These are phyloP conservation scores for Sarocladiaceae sp. DNA, from an alignment of 2,329 filamentous ascomycete species.

Conservation along the genomic window DNA sequence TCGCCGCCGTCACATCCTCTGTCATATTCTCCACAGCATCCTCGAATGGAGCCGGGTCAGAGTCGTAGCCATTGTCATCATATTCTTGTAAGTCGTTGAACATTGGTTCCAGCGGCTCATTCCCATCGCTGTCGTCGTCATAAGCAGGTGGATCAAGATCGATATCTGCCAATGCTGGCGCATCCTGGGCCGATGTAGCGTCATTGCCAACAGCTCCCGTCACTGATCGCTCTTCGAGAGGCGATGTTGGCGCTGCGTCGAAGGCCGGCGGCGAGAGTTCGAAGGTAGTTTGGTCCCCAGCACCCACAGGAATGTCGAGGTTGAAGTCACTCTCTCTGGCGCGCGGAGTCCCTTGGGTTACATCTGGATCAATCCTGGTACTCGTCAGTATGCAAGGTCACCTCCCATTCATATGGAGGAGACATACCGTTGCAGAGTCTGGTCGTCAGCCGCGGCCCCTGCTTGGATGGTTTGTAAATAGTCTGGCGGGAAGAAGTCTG, in stretches of 20 bases:
- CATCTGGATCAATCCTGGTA: constrained; percentile 33
- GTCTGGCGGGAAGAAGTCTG: constrained; percentile 47
- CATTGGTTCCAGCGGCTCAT: constrained; percentile 1
- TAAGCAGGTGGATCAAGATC: background rate
- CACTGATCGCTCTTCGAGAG: constrained; percentile 16
- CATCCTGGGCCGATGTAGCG: constrained; percentile 8
- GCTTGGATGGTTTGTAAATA: constrained; percentile 37
- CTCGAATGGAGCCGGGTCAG: background rate
- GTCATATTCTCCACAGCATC: background rate
- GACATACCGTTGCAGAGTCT: constrained; percentile 36
- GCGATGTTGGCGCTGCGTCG: constrained; percentile 23
- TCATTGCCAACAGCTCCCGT: constrained; percentile 17
- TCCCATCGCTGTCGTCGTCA: constrained; percentile 7
- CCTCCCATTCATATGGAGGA: background rate
- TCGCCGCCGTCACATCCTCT: background rate
- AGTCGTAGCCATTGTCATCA: background rate
- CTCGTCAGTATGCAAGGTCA: constrained; percentile 4
- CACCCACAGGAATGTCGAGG: constrained; percentile 40
- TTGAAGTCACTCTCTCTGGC: constrained; percentile 46
- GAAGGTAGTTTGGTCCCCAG: constrained; percentile 46
- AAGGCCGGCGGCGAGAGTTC: constrained; percentile 32
- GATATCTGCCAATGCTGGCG: background rate
- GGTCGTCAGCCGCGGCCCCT: constrained; percentile 28
- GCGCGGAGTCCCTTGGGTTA: constrained; percentile 29
- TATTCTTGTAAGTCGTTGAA: constrained; percentile 1